Base-by-base conservation (phyloP, 768 basidiomycete genomes). In the Goffeauzyma gilvescens region DNA sequence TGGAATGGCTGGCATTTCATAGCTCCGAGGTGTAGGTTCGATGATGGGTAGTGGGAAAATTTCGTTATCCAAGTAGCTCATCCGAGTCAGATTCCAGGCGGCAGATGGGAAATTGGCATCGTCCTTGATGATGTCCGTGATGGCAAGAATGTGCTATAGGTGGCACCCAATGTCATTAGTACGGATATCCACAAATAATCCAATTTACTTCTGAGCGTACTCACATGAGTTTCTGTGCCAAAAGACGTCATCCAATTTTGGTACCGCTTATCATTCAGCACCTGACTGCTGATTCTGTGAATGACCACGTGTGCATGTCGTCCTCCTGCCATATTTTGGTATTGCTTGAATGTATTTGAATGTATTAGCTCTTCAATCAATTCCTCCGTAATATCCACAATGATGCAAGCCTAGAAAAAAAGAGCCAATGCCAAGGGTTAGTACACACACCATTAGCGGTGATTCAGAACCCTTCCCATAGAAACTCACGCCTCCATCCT, bases 51-150 rank as follows among this genome's bases (percentile, higher is more conserved):
- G 55, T 0, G 73, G 73, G 67, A 93, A 95, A 53, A 87, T 72
- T 1, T 71, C 60, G 1, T 70, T 49, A 51, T 90, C 83, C 20
- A 90, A 66, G 45, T 76, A 67, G 50, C 74, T 74, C 13, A 95
- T 68, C 38, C 75, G 72, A 15, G 83, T 69, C 47, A 82, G 79
- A 49, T 74, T 75, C 50, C 74, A 73, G 6, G 78, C 78, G 2
- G 76, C 72, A 24, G 75, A 76, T 2, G 75, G 78, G 55, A 83
- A 89, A 9, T 76, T 76, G 15, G 84, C 67, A 1, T 72, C 73
- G 56, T 87, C 73, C 1, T 74, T 60, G 30, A 67, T 65, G 45
- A 78, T 66, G 46, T 73, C 70, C 22, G 72, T 68, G 6, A 81
- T 77, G 6, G 82, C 71, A 17, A 93, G 66, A 3, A 83, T 50